Percentiles rank a stretch among this genome's conserved stretches.
These are phyloP conservation scores for Boletus eberwhitei DNA, from an alignment of 768 basidiomycete genomes.

Conservation along the genomic window DNA sequence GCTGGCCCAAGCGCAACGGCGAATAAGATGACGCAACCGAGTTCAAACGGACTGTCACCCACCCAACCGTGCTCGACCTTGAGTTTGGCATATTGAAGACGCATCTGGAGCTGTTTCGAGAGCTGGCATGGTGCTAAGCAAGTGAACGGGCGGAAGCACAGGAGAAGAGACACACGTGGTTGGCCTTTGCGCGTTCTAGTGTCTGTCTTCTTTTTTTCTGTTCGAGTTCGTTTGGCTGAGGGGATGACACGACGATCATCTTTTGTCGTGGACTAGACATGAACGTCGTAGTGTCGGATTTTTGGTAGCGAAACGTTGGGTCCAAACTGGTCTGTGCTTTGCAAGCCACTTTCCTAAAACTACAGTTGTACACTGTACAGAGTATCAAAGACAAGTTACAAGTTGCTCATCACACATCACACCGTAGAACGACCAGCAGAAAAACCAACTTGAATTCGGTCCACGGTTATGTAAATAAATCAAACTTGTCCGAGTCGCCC, in stretches of 20 bases:
- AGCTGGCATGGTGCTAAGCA: conserved; percentile 39
- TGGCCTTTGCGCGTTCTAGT: conserved; percentile 54
- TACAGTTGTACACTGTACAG: too few species aligned
- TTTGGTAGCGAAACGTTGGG: background rate
- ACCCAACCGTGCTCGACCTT: conserved; percentile 86
- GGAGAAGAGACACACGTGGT: conserved; percentile 43
- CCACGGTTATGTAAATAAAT: too few species aligned
- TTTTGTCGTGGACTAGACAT: conserved; percentile 14
- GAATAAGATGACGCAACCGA: background rate
- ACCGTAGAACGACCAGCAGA: too few species aligned
- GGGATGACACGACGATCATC: conserved; percentile 20
- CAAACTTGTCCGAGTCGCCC: background rate
- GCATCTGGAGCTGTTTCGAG: conserved; percentile 66
- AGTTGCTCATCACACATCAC: too few species aligned
- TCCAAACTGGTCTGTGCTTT: background rate
- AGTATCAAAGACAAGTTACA: too few species aligned
- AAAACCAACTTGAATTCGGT: too few species aligned
- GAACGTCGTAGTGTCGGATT: background rate
- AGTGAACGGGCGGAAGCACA: background rate
- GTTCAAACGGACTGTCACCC: conserved; percentile 22
- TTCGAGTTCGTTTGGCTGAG: conserved; percentile 27
- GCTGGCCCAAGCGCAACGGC: conserved; percentile 36
- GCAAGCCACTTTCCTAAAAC: background rate
- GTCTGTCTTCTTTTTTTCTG: conserved; percentile 47
- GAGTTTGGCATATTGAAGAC: conserved; percentile 71